Conservation (phyloP, 768 basidiomycete species). For the Collybiopsis confluens region DNA sequence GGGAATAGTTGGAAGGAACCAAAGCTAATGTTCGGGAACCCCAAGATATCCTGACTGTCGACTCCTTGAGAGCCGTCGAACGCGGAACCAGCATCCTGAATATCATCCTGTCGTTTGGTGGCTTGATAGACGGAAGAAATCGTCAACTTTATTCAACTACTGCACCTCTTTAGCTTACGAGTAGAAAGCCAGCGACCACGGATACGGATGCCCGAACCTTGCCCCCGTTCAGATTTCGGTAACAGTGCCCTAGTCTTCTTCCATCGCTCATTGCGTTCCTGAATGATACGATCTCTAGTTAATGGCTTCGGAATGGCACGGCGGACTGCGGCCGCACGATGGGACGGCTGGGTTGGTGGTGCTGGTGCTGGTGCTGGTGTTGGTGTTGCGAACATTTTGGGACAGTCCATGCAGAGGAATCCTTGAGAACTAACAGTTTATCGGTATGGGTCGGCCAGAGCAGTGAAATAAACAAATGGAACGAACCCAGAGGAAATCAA, state of each 20-base stretch:
- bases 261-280: conserved; percentile 42
- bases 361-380: too few species aligned
- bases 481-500: conserved; percentile 56
- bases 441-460: conserved; percentile 4
- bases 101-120: conserved; percentile 43
- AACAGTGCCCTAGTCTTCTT: conserved; percentile 36
- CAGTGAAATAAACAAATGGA: not conserved
- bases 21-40: conserved; percentile 54
- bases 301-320: conserved; percentile 34
- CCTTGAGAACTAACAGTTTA: conserved; percentile 40
- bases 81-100: conserved; percentile 36
- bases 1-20: conserved; percentile 64
- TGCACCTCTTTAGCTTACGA: conserved; percentile 38
- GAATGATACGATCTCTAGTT: conserved; percentile 42
- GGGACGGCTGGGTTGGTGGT: conserved; percentile 35
- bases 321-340: conserved; percentile 34
- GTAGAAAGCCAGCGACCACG: conserved; percentile 60
- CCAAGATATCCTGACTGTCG: conserved; percentile 61
- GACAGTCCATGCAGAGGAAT: conserved; percentile 53
- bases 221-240: conserved; percentile 6
- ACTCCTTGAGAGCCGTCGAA: conserved; percentile 65
- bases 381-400: conserved; percentile 39
- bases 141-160: too few species aligned
- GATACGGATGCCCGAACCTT: conserved; percentile 39
- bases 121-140: conserved; percentile 23